Evolutionary conservation across 805 yeast genomes (phyloP), one percentile per base, ranked within the genome.

Genomic region (Ascoidea tarda): DNA sequence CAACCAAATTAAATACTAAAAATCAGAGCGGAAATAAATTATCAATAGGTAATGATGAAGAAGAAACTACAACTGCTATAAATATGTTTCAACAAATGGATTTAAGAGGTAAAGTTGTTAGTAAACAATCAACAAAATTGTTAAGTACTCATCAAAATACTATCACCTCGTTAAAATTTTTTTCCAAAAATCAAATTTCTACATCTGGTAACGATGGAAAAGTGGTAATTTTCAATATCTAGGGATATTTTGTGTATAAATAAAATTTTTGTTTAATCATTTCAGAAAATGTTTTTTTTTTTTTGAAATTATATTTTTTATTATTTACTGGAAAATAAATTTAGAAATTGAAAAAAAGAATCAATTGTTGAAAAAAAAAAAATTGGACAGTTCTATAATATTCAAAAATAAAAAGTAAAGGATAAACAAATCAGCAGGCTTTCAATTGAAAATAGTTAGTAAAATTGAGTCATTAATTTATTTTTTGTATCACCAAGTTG

Each of bases 11-110:
- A 44, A 61, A 60, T 57, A 47, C 52, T 8, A 55, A 66, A 56
- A 67, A 64, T 28, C 38, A 47, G 14, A 28, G 21, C 28, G 50
- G 42, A 16, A 76, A 71, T 47, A 77, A 71, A 50, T 79, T 73
- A 47, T 21, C 3, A 21, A 21, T 21, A 21, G 28, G 28, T 21
- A 78, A 73, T 21, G 78, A 73, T 49, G 87, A 78, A 52, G 77
- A 75, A 53, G 76, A 76, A 12, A 38, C 44, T 38, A 86, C 84
- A 57, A 78, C 83, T 58, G 95, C 95, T 5, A 77, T 93, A 66
- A 85, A 86, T 70, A 88, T 91, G 90, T 93, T 93, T 73, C 82
- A 87, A 68, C 96, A 91, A 68, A 72, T 93, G 76, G 99, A 93
- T 69, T 77, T 91, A 66, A 93, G 89, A 74, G 99, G 99, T 55